Percentiles rank a stretch among this genome's conserved stretches.
Evolutionary conservation across 2,329 filamentous ascomycete genomes (phyloP).

Genomic region (Aureobasidium mangrovei): DNA sequence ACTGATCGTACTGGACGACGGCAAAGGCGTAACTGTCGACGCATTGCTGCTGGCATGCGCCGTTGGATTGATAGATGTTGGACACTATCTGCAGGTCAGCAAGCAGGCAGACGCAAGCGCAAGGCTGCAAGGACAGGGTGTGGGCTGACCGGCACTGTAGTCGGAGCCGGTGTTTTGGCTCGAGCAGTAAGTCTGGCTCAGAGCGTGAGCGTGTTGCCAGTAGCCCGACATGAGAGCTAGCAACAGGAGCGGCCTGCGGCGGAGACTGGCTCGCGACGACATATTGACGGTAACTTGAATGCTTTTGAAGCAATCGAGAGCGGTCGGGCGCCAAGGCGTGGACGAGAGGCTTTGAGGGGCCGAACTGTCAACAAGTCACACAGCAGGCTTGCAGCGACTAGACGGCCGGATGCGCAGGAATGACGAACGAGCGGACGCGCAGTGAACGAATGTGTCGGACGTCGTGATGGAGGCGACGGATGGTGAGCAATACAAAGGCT

Average conservation of each 20-base stretch:
- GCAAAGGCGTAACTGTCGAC: slow-evolving; percentile 53
- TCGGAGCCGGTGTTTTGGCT: slow-evolving; percentile 34
- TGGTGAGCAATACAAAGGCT: neutral
- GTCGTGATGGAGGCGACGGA: slow-evolving; percentile 9
- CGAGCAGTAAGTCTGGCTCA: slow-evolving; percentile 36
- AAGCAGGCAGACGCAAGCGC: neutral
- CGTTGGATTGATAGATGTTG: slow-evolving; percentile 53
- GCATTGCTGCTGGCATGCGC: slow-evolving; percentile 57
- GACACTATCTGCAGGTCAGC: slow-evolving; percentile 24
- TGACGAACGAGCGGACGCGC: slow-evolving; percentile 7
- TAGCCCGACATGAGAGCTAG: slow-evolving; percentile 13
- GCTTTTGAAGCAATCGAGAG: slow-evolving; percentile 1
- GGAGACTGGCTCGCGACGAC: neutral
- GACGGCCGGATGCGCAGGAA: slow-evolving; percentile 1
- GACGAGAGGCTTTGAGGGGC: slow-evolving; percentile 19
- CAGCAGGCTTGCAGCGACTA: slow-evolving; percentile 12
- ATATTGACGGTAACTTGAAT: neutral
- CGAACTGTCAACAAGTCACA: slow-evolving; percentile 15
- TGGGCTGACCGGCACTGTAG: slow-evolving; percentile 28
- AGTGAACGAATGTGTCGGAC: slow-evolving; percentile 13
- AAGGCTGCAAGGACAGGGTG: neutral
- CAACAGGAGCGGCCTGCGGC: slow-evolving; percentile 12
- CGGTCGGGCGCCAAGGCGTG: slow-evolving; percentile 21
- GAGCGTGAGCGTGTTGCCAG: slow-evolving; percentile 16
- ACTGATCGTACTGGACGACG: slow-evolving; percentile 54